Evolutionary conservation across 208 protist genomes (phyloP), one percentile per base, ranked within the genome.

Genomic region (Crithidia bombi): DNA sequence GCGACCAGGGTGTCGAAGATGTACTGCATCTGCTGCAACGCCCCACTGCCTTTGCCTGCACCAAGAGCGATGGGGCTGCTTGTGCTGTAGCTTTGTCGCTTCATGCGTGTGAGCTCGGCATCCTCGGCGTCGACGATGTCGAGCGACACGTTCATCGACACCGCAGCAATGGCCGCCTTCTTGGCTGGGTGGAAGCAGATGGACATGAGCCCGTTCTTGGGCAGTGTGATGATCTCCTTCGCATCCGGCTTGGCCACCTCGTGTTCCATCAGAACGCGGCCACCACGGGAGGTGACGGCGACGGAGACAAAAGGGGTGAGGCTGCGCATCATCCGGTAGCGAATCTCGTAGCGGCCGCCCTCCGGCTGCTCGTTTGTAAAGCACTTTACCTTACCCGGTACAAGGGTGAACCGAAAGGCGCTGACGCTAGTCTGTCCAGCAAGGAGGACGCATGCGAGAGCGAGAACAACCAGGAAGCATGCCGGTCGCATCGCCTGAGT

Each of bases 311-410:
- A 85, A 0, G 85, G 85, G 2, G 85, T 81, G 15, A 91, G 70
- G 59, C 76, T 86, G 65, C 79, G 73, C 21, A 80, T 50, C 85
- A 94, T 91, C 51, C 75, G 78, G 74, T 94, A 94, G 54, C 81
- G 85, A 21, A 94, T 38, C 58, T 91, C 80, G 61, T 88, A 90
- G 36, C 84, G 85, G 23, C 81, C 85, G 12, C 71, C 71, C 58
- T 86, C 81, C 4, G 65, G 62, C 10, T 87, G 52, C 10, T 85
- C 69, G 49, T 70, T 75, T 4, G 88, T 90, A 65, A 91, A 94
- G 73, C 88, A 94, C 55, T 87, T 94, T 25, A 62, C 44, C 32
- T 74, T 77, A 7, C 85, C 88, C 1, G 88, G 85, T 0, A 64
- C 50, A 2, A 83, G 56, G 33, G 81, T 82, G 73, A 94, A 94